Base-by-base conservation (phyloP, 352 stramenopile species). In the Plasmopara halstedii region DNA sequence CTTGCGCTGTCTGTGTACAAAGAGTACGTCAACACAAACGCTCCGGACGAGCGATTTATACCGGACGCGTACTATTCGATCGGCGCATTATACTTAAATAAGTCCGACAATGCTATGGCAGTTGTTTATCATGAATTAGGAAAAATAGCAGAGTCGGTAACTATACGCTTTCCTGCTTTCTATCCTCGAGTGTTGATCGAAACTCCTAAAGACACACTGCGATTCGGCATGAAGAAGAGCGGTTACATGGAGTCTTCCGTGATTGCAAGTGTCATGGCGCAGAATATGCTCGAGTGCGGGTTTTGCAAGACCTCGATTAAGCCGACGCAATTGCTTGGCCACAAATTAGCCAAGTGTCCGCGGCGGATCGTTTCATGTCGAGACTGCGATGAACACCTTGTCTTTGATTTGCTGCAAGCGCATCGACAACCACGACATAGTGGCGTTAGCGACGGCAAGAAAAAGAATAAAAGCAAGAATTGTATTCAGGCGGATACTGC, bases 41-140 rank as follows among this genome's bases (percentile, higher is more conserved):
- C 62, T 47, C 57, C 57, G 1, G 53, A 70, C 21, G 62, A 67
- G n/a, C 37, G 50, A n/a, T 67, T 59, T 22, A 56, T 70, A 21
- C 57, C 62, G 0, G 62, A 70, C 15, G 62, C 62, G 0, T 67
- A 62, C 15, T 67, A 64, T 47, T 52, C 49, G 0, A 50, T 70
- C 36, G 62, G 53, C 8, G 53, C 57, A 9, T 11, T 70, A 15
- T 58, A 64, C 34, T 53, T 67, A 14, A 53, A 58, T 13, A 40
- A 63, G 19, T 47, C 35, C 21, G 29, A 70, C 39, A 42, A 62
- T 43, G 19, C 42, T 0, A 62, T 56, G 50, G 62, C 57, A 19
- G 42, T 54, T 32, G 42, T 67, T 0, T 64, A 58, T 14, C 53
- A 64, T 37, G 62, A 62, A 15, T 42, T 70, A 3, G 62, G 57